Evolutionary conservation across 73 alveolate species (phyloP).

Genomic region (Loxodes magnus): DNA sequence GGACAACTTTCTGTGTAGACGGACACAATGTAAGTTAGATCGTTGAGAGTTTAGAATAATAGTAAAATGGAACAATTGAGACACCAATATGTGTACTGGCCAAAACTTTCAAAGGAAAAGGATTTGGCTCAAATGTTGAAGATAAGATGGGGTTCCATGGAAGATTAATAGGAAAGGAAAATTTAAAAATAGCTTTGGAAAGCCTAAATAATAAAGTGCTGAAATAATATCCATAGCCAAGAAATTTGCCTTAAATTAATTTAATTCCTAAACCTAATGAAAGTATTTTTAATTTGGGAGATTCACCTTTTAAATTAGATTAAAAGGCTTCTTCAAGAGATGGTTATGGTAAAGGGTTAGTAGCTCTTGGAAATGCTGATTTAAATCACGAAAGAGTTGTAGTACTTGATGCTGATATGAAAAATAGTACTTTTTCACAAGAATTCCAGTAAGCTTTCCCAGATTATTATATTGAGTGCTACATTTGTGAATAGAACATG

Average conservation of each 20-base stretch:
- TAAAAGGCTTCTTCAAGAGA: conserved; percentile 51
- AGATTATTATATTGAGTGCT: conserved; percentile 56
- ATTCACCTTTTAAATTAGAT: too few species aligned
- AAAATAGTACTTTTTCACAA: conserved; percentile 47
- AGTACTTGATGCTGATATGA: conserved; percentile 64
- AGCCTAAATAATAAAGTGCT: too few species aligned
- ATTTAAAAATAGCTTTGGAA: conserved; percentile 1
- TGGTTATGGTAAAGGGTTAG: conserved; percentile 57
- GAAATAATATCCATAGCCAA: neutral
- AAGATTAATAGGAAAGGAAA: conserved; percentile 34
- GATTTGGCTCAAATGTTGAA: conserved; percentile 28
- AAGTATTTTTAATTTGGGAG: neutral
- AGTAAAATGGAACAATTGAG: conserved; percentile 1
- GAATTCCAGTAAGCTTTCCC: conserved; percentile 39
- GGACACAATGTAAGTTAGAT: conserved; percentile 43
- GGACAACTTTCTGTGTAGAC: conserved; percentile 41
- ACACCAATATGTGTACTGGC: conserved; percentile 44
- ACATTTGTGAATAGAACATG: conserved; percentile 62
- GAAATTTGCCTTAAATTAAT: neutral
- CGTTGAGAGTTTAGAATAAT: conserved; percentile 33
- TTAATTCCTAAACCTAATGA: neutral
- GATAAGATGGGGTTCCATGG: conserved; percentile 56
- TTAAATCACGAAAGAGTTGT: conserved; percentile 33
- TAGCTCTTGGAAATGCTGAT: conserved; percentile 34
- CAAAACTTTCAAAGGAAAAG: conserved; percentile 56